Evolutionary conservation across 2,329 filamentous ascomycete species (phyloP), one percentile per base, ranked within the genome.

Genomic region (Fusarium subtropicale): DNA sequence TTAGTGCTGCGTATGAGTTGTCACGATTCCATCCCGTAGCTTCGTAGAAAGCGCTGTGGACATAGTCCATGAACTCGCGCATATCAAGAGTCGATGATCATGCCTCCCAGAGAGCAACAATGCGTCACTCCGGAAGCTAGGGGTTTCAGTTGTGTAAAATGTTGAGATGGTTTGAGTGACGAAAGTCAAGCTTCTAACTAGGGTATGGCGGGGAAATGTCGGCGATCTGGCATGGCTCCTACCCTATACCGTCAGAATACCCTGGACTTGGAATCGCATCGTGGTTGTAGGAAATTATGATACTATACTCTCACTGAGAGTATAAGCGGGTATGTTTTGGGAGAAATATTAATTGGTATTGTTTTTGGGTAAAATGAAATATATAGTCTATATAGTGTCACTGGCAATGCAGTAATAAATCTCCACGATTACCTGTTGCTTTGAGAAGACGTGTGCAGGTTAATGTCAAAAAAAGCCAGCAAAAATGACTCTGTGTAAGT

Each of bases 61-160:
- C 91, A 84, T 97, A 95, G 82, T 97, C 94, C 93, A 97, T 97
- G 84, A 97, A 97, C 82, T 94, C 91, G 83, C 96, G 90, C 94
- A 97, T 97, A 56, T 82, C 76, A 76, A 66, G 70, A 66, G 60
- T 53, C 58, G 46, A 58, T 76, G 66, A 54, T 68, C 76, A 78
- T 79, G 68, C 75, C 73, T 71, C 59, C 65, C 56, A 38, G 38
- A 20, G 36, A 68, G 67, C 38, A 59, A 68, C 42, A 9, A 11
- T 3, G 42, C 34, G 51, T 60, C 63, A 64, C 67, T 68, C 63
- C 51, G 67, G 67, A 71, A 71, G 67, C 55, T 57, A 18, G 47
- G 24, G 20, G 18, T 54, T 44, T 44, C 16, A 39, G 41, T 42
- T 42, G 6, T 26, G 46, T 33, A 8, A 11, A 28, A 42, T 41